Evolutionary conservation across 2,329 filamentous ascomycete genomes (phyloP).

Genomic region (Parascedosporium putredinis): DNA sequence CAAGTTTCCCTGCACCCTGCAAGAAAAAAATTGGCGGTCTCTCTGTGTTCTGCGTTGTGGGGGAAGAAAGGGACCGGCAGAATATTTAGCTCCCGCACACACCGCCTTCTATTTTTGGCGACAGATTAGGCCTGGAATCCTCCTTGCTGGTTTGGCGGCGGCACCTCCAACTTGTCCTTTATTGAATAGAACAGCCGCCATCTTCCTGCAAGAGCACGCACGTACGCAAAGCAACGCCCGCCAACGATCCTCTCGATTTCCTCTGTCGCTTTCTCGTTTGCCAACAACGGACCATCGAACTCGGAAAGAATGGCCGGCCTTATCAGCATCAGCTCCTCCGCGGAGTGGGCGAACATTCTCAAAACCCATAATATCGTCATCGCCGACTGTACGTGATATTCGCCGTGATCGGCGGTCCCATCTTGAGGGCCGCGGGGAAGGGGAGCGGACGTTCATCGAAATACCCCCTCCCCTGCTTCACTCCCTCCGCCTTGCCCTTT

Average conservation of each 20-base stretch:
- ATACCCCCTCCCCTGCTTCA: no score
- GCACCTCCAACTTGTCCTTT: no score
- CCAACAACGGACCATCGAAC: background rate
- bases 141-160: no score
- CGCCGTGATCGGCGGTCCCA: background rate
- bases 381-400: constrained; percentile 68
- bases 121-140: no score
- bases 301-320: constrained; percentile 30
- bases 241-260: background rate
- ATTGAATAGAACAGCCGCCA: no score
- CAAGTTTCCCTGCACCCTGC: background rate
- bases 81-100: constrained; percentile 9
- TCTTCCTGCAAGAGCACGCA: no score
- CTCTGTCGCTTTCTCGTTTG: background rate
- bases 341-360: constrained; percentile 64
- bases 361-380: constrained; percentile 69
- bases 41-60: constrained; percentile 9
- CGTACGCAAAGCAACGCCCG: no score
- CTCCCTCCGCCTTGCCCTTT: background rate
- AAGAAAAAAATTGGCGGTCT: constrained; percentile 10
- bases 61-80: constrained; percentile 15
- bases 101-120: constrained; percentile 16
- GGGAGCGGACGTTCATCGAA: no score
- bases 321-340: constrained; percentile 50
- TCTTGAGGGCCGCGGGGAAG: no score